Base-by-base conservation (phyloP, 1,284 basidiomycete species). In the Caloboletus inedulis region DNA sequence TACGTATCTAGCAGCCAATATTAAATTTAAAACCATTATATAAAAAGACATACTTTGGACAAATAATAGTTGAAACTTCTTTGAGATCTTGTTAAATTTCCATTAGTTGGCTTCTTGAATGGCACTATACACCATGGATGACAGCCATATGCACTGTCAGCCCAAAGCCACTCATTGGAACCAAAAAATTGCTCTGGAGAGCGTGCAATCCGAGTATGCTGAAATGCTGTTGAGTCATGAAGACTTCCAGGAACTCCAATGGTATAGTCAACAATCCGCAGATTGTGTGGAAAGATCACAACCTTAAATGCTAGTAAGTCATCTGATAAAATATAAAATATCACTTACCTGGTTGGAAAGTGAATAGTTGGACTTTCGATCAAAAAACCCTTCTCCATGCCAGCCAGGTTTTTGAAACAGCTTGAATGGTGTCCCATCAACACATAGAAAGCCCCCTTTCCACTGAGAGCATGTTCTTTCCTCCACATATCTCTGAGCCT, bases 171-270 rank as follows among this genome's bases (percentile, higher is more conserved):
- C 19, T 62, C 47, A 29, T 49, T 29, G 3, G 3, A 2, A 2
- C 7, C 3, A 7, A 42, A 42, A 7, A 42, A 19, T 18, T 4
- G 7, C 4, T 29, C 0, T 4, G 27, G n/a, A 13, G 5, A 42
- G 3, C 2, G 2, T 19, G 27, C 41, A 42, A 42, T 13, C 9
- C 14, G 25, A 4, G 27, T 29, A 4, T 42, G 6, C 7, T 42
- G 41, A 18, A 42, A 42, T 1, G 41, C 25, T 42, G 36, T 36
- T 0, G 60, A 37, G 43, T 66, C 57, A 54, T 66, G 51, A 0
- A 56, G 29, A 31, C 63, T 65, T 14, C 59, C 60, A 37, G 54
- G 52, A 13, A 56, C 23, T 7, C 55, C 63, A 55, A 65, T 54
- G 0, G 40, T 37, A 58, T 65, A 65, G 42, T 66, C 57, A 3